Percentiles rank a stretch among this genome's conserved stretches.
Evolutionary conservation across 805 yeast genomes (phyloP).

Genomic region (Wickerhamiella australiensis): DNA sequence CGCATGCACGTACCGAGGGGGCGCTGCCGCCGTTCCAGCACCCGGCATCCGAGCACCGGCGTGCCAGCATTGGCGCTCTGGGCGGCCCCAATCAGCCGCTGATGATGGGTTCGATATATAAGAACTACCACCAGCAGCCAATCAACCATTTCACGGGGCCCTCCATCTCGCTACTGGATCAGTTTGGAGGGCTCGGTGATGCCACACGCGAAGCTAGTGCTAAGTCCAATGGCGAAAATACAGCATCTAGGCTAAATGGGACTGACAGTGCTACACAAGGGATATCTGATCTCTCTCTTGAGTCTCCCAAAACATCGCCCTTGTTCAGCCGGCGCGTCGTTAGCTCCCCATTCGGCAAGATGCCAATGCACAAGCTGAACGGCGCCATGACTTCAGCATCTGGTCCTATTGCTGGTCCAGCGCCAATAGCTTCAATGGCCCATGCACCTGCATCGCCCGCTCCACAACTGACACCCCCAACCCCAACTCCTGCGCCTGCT

Average conservation of each 20-base stretch:
- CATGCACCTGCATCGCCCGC: not conserved
- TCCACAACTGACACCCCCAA: not conserved
- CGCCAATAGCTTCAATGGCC: not conserved
- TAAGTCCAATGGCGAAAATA: too few relatives aligned
- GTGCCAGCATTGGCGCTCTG: constrained; percentile 12
- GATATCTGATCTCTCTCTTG: not conserved
- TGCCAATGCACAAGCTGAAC: not conserved
- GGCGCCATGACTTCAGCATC: not conserved
- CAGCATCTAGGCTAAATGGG: too few relatives aligned
- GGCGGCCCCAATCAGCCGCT: constrained; percentile 14
- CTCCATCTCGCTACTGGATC: constrained; percentile 20
- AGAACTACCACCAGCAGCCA: constrained; percentile 5
- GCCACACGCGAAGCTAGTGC: constrained; percentile 22
- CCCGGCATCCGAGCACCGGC: constrained; percentile 10
- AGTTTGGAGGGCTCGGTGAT: constrained; percentile 22
- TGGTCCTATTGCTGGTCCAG: not conserved
- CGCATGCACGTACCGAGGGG: constrained; percentile 11
- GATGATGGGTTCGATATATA: constrained; percentile 15
- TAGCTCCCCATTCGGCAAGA: not conserved
- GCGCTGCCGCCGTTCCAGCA: constrained; percentile 5
- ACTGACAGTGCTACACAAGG: too few relatives aligned
- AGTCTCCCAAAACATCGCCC: not conserved
- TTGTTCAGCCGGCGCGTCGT: not conserved
- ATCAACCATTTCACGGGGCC: constrained; percentile 20
- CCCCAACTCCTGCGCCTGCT: not conserved